phyloP scores from a whole-genome alignment of 306 rosid genomes.

The Acmispon strigosus region DNA sequence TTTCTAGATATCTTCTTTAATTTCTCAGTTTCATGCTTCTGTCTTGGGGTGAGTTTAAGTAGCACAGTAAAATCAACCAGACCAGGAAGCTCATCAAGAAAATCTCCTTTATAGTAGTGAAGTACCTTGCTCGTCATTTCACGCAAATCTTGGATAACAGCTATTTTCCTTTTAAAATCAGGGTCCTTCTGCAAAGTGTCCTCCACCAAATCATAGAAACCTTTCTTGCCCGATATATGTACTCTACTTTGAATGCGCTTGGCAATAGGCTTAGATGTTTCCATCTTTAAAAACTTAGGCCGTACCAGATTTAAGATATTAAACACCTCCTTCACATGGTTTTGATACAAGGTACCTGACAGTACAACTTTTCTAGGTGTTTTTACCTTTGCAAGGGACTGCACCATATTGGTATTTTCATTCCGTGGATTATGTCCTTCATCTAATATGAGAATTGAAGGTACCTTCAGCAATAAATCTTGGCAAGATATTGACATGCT shows the following conservation, averaged over 20 bases:
- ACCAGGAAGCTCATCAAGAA: conserved; percentile 90
- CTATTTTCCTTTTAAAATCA: conserved; percentile 65
- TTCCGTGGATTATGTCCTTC: conserved; percentile 91
- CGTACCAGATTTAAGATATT: conserved; percentile 69
- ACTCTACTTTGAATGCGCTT: conserved; percentile 34
- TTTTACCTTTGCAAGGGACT: conserved; percentile 59
- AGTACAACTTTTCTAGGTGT: conserved; percentile 77
- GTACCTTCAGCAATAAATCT: conserved; percentile 57
- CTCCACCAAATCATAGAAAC: conserved; percentile 56
- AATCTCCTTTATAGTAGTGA: conserved; percentile 85
- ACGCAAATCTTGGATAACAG: conserved; percentile 73
- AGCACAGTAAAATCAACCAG: conserved; percentile 65
- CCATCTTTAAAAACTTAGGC: conserved; percentile 57
- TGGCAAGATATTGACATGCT: conserved; percentile 26
- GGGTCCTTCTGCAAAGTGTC: conserved; percentile 65
- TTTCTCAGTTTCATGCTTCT: conserved; percentile 43
- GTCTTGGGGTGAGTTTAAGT: conserved; percentile 50
- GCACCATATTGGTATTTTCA: conserved; percentile 69
- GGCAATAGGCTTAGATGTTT: conserved; percentile 51
- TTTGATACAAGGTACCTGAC: conserved; percentile 84
- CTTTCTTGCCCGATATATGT: too few relatives aligned
- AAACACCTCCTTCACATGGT: conserved; percentile 82
- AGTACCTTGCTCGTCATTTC: conserved; percentile 80
- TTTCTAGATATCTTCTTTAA: conserved; percentile 41
- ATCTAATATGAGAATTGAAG: conserved; percentile 68